Conservation (phyloP, 768 basidiomycete genomes). For the Hygrophorus russula region DNA sequence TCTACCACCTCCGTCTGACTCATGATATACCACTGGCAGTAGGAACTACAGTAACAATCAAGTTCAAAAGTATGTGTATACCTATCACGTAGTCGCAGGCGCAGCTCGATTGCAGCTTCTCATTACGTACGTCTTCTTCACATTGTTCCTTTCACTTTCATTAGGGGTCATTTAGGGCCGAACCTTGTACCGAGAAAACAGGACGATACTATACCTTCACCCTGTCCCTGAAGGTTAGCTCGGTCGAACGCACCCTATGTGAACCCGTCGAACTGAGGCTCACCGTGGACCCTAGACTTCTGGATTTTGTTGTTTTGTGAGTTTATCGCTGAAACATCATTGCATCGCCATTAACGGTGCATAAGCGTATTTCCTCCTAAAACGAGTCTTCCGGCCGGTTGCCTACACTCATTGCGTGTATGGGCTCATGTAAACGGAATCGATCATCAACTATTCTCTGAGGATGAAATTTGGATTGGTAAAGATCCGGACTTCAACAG, state of each 20-base stretch:
- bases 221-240: slow-evolving; percentile 42
- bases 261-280: slow-evolving; percentile 36
- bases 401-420: slow-evolving; percentile 46
- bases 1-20: no score
- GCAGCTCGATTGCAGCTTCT: slow-evolving; percentile 35
- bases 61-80: slow-evolving; percentile 31
- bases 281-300: slow-evolving; percentile 37
- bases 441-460: slow-evolving; percentile 54
- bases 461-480: slow-evolving; percentile 56
- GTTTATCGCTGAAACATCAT: slow-evolving; percentile 10
- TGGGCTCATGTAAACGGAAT: slow-evolving; percentile 50
- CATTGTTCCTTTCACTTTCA: background rate
- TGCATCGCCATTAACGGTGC: background rate
- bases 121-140: slow-evolving; percentile 35
- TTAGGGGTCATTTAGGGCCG: slow-evolving; percentile 23
- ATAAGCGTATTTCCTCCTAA: slow-evolving; percentile 51
- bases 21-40: no score
- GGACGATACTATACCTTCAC: slow-evolving; percentile 39
- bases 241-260: slow-evolving; percentile 42
- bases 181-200: slow-evolving; percentile 29
- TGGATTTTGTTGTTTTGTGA: slow-evolving; percentile 57
- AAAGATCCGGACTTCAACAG: slow-evolving; percentile 53
- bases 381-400: slow-evolving; percentile 38
- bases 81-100: slow-evolving; percentile 35
- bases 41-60: background rate